These are phyloP conservation scores for Gossypium lobatum DNA, from an alignment of 441 rosid genomes.

Conservation along the genomic window DNA sequence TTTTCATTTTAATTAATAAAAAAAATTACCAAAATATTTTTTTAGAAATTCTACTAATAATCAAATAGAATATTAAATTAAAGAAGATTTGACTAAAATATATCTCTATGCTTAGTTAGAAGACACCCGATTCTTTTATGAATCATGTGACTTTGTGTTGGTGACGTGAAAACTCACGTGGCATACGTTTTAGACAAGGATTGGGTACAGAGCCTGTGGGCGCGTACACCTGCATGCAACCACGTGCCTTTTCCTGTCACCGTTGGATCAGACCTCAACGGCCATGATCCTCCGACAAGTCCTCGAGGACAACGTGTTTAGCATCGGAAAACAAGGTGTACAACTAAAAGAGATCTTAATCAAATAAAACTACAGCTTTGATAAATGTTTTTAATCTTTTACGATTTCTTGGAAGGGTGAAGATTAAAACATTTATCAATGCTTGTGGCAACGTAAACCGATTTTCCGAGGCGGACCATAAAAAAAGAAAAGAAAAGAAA, in stretches of 20 bases:
- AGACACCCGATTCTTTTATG: not conserved
- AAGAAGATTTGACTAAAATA: too few relatives aligned
- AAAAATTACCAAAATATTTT: too few relatives aligned
- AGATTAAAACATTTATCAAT: not conserved
- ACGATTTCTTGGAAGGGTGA: not conserved
- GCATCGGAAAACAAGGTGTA: not conserved
- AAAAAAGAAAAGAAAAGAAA: too few relatives aligned
- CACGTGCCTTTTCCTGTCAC: constrained; percentile 27
- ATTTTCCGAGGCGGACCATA: not conserved
- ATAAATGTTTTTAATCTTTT: not conserved
- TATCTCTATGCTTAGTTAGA: too few relatives aligned
- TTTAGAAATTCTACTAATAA: too few relatives aligned
- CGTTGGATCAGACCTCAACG: constrained; percentile 18
- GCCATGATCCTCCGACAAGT: not conserved
- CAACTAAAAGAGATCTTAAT: not conserved
- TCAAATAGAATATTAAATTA: too few relatives aligned
- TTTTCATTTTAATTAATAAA: too few relatives aligned
- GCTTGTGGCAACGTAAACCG: not conserved
- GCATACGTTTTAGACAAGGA: not conserved
- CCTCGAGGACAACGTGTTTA: not conserved
- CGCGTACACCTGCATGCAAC: constrained; percentile 31
- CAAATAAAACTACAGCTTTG: not conserved
- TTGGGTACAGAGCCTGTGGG: constrained; percentile 30
- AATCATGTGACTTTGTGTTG: not conserved
- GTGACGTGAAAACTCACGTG: constrained; percentile 18